A percentile compares a stretch with the other conserved stretches of the same genome.
Conservation (phyloP, 192 early-diverging fungal species). For the Backusella psychrophila region DNA sequence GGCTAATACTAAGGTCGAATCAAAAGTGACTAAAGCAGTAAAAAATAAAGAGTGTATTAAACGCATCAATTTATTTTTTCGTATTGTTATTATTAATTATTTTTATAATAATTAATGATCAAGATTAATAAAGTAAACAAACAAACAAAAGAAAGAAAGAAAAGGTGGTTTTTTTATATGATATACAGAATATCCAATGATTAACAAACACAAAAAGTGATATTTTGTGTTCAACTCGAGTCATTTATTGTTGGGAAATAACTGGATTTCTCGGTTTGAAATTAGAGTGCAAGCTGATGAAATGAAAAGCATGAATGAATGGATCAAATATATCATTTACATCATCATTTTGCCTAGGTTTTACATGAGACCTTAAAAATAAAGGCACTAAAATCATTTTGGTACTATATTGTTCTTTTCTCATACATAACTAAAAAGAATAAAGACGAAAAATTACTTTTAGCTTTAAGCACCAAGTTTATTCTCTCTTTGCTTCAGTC, state of each 20-base stretch:
- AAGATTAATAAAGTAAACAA: background rate
- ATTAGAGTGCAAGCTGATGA: too few species aligned
- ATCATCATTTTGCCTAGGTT: too few species aligned
- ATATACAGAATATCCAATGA: background rate
- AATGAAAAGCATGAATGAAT: too few species aligned
- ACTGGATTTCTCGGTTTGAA: background rate
- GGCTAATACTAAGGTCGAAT: background rate
- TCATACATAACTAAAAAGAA: too few species aligned
- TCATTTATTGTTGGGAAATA: background rate
- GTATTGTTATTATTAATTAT: background rate
- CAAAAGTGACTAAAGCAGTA: background rate
- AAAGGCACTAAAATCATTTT: too few species aligned
- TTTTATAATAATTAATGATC: background rate
- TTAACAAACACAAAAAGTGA: background rate
- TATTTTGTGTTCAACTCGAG: background rate
- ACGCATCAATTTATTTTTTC: slow-evolving; percentile 1
- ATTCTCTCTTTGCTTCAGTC: too few species aligned
- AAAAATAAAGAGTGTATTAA: slow-evolving; percentile 5
- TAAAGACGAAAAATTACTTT: too few species aligned
- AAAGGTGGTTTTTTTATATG: background rate
- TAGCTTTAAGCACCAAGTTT: too few species aligned
- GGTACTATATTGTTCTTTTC: too few species aligned
- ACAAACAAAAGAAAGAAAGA: background rate
- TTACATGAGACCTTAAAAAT: too few species aligned
- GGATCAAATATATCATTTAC: too few species aligned